Evolutionary conservation across 2,329 filamentous ascomycete genomes (phyloP).

Genomic region (Aaosphaeria pasadenensis): DNA sequence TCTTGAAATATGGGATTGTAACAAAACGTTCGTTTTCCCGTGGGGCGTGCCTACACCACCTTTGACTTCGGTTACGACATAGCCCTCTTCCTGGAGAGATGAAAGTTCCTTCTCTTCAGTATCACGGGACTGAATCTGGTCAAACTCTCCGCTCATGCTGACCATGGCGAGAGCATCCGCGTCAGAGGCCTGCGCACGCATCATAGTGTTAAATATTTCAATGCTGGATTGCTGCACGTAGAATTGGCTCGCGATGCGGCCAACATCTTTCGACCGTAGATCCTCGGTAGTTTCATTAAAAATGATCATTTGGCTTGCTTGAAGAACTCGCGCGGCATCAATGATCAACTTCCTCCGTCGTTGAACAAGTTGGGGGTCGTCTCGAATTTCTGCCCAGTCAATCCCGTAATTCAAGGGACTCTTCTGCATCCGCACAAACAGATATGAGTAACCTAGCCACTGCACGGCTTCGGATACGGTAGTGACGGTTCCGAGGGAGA

Average conservation of each 20-base stretch:
- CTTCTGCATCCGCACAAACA: slow-evolving; percentile 94
- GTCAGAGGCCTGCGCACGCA: slow-evolving; percentile 81
- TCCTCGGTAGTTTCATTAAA: slow-evolving; percentile 95
- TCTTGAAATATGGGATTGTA: slow-evolving; percentile 91
- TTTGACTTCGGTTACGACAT: slow-evolving; percentile 73
- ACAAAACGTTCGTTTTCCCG: slow-evolving; percentile 90
- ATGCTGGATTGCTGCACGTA: slow-evolving; percentile 93
- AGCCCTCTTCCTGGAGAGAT: slow-evolving; percentile 63
- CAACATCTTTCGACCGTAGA: slow-evolving; percentile 89
- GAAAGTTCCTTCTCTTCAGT: slow-evolving; percentile 86
- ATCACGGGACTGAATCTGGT: slow-evolving; percentile 92
- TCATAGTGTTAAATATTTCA: slow-evolving; percentile 94
- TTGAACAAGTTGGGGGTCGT: slow-evolving; percentile 85
- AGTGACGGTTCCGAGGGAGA: slow-evolving; percentile 89
- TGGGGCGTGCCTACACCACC: slow-evolving; percentile 67
- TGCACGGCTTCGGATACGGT: slow-evolving; percentile 90
- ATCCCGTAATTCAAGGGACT: slow-evolving; percentile 93
- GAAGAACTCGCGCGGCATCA: slow-evolving; percentile 80
- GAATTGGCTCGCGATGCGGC: slow-evolving; percentile 93
- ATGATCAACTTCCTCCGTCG: slow-evolving; percentile 82
- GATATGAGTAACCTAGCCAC: slow-evolving; percentile 96
- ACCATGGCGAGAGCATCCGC: slow-evolving; percentile 95
- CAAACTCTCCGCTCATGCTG: slow-evolving; percentile 95
- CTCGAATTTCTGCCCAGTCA: slow-evolving; percentile 83
- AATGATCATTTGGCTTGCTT: slow-evolving; percentile 97